Evolutionary conservation across 140 eudicot genomes (phyloP).

Genomic region (Ambrosia hybrid): DNA sequence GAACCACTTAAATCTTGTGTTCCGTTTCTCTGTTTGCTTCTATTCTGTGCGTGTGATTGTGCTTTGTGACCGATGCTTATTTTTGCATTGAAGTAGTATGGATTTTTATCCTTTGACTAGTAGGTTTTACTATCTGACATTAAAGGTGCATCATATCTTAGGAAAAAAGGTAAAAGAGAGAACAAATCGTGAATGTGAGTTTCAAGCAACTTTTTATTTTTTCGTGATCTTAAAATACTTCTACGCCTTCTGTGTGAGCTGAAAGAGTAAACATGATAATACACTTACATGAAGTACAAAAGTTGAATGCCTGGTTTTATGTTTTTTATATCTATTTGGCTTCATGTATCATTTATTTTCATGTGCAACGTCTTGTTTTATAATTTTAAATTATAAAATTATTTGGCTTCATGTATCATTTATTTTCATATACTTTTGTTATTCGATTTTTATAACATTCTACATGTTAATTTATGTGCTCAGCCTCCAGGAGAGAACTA

Average conservation of each 20-base stretch:
- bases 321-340: too few relatives aligned
- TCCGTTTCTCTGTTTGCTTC: too few relatives aligned
- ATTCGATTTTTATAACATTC: background rate
- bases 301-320: too few relatives aligned
- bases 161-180: conserved; percentile 8
- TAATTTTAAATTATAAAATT: background rate
- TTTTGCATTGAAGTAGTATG: background rate
- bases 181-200: background rate
- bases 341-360: too few relatives aligned
- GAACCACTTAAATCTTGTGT: too few relatives aligned
- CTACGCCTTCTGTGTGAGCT: conserved; percentile 1
- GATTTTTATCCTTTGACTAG: too few relatives aligned
- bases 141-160: conserved; percentile 3
- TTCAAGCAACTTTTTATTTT: background rate
- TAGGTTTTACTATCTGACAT: conserved; percentile 13
- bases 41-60: too few relatives aligned
- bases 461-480: conserved; percentile 20
- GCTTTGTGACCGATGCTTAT: background rate
- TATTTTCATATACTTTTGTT: background rate
- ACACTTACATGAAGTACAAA: background rate
- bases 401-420: conserved; percentile 5
- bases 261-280: conserved; percentile 7
- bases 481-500: conserved; percentile 80
- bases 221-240: background rate
- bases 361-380: too few relatives aligned